These are phyloP conservation scores for Aspergillus caelatus DNA, from an alignment of 2,329 filamentous ascomycete genomes.

Conservation along the genomic window DNA sequence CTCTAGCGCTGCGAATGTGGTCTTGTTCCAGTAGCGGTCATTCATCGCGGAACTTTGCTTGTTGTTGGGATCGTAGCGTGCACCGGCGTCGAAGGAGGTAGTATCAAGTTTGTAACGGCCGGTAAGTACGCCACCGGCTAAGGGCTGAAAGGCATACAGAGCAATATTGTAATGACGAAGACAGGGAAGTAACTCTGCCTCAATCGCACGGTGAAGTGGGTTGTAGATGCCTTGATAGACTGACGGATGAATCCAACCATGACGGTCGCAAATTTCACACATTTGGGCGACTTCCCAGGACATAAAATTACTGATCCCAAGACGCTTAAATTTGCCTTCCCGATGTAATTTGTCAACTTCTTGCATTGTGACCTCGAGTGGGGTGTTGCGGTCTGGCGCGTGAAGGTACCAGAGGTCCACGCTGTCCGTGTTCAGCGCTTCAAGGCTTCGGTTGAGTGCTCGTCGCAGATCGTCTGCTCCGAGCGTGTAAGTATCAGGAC, in stretches of 20 bases:
- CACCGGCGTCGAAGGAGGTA: slow-evolving; percentile 7
- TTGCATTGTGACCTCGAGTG: slow-evolving; percentile 49
- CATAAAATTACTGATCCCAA: slow-evolving; percentile 52
- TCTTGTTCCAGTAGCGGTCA: not conserved
- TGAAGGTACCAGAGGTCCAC: slow-evolving; percentile 53
- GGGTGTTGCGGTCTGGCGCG: slow-evolving; percentile 50
- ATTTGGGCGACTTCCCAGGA: slow-evolving; percentile 53
- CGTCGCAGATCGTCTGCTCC: slow-evolving; percentile 34
- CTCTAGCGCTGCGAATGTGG: slow-evolving; percentile 45
- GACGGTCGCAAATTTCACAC: slow-evolving; percentile 46
- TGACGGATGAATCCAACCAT: slow-evolving; percentile 47
- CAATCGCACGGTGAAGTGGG: slow-evolving; percentile 39
- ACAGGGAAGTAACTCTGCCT: slow-evolving; percentile 47
- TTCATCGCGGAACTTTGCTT: not conserved
- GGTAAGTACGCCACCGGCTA: slow-evolving; percentile 52
- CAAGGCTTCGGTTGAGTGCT: slow-evolving; percentile 38
- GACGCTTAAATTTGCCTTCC: slow-evolving; percentile 48
- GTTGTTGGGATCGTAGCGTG: not conserved
- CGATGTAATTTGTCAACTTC: slow-evolving; percentile 51
- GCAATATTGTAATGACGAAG: slow-evolving; percentile 46
- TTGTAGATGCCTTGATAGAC: slow-evolving; percentile 54
- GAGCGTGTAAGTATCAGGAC: slow-evolving; percentile 26
- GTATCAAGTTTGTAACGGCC: slow-evolving; percentile 37
- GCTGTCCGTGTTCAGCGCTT: slow-evolving; percentile 42
- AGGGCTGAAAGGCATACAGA: slow-evolving; percentile 45